phyloP scores from a whole-genome alignment of 73 alveolate genomes.

The Tetrahymena elliotti region DNA sequence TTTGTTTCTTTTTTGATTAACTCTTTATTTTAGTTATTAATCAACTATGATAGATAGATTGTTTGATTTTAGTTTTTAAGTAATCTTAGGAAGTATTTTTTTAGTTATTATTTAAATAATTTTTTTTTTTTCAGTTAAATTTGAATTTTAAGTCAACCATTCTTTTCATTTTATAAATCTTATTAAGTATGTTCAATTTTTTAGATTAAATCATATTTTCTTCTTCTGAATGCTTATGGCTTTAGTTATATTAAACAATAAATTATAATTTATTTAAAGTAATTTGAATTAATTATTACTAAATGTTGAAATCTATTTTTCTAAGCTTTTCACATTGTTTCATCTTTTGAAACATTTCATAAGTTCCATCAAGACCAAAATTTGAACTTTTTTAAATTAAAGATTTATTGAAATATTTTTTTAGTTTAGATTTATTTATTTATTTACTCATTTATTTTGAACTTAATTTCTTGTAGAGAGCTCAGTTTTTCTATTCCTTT shows the following conservation, averaged over 20 bases:
- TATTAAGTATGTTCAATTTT: background rate
- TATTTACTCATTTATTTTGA: background rate
- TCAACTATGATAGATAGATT: no score
- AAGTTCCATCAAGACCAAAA: background rate
- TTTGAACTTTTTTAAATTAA: background rate
- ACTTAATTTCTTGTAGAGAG: background rate
- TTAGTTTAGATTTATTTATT: background rate
- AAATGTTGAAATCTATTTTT: background rate
- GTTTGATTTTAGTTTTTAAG: background rate
- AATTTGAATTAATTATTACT: background rate
- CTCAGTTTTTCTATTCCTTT: background rate
- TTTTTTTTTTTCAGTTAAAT: background rate
- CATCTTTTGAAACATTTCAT: background rate
- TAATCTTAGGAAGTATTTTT: no score
- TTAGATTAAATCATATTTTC: background rate
- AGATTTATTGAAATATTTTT: background rate
- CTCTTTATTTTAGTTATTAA: no score
- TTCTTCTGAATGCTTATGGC: background rate
- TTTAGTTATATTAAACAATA: background rate
- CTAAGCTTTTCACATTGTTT: background rate
- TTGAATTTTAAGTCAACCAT: background rate
- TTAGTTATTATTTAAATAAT: background rate
- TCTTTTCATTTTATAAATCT: background rate
- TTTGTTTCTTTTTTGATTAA: no score
- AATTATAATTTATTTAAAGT: background rate